Evolutionary conservation across 1,284 basidiomycete species (phyloP).

Genomic region (Puccinia coronata): DNA sequence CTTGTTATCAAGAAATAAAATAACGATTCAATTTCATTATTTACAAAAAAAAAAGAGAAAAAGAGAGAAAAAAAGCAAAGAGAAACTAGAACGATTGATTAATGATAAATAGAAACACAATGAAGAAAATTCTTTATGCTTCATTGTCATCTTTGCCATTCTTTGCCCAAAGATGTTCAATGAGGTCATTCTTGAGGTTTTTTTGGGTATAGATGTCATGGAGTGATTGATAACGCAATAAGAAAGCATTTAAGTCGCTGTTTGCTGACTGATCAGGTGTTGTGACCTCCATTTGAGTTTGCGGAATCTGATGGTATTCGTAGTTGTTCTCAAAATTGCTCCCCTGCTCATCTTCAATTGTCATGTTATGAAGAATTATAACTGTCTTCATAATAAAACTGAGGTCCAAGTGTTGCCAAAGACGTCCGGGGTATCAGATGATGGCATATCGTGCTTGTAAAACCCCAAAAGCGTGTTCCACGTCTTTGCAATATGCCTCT

Average conservation of each 20-base stretch:
- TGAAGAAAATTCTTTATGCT: not conserved
- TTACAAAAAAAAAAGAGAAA: too few relatives aligned
- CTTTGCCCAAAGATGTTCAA: not conserved
- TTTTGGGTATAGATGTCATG: not conserved
- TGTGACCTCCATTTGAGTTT: not conserved
- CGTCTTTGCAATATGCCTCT: slow-evolving; percentile 5
- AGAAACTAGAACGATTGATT: too few relatives aligned
- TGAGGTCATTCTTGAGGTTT: not conserved
- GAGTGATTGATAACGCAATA: not conserved
- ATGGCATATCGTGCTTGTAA: not conserved
- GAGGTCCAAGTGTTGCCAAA: not conserved
- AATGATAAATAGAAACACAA: not conserved
- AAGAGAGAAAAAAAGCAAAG: too few relatives aligned
- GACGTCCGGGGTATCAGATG: not conserved
- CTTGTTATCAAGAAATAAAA: too few relatives aligned
- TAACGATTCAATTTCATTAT: too few relatives aligned
- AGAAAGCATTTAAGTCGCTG: not conserved
- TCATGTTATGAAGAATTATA: slow-evolving; percentile 42
- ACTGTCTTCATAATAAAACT: slow-evolving; percentile 7
- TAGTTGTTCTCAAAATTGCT: not conserved
- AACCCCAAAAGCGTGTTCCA: slow-evolving; percentile 22
- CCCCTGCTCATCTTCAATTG: not conserved
- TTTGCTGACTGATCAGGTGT: not conserved
- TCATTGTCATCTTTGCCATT: not conserved
- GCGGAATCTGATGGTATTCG: not conserved